Base-by-base conservation (phyloP, 1,284 basidiomycete species). In the Pseudozyma pruni region DNA sequence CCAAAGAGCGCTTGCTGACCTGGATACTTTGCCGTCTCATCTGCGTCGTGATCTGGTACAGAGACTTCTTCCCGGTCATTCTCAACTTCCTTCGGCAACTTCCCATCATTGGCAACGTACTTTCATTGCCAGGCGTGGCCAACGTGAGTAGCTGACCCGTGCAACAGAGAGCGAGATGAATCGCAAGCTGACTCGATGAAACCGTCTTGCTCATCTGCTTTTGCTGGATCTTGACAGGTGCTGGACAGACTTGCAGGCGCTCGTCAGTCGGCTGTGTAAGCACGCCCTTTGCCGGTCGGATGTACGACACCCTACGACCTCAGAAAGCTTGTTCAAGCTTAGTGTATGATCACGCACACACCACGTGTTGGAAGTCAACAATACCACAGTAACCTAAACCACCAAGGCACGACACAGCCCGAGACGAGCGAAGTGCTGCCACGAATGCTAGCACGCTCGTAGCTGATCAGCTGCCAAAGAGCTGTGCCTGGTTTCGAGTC, bases 61-160 rank as follows among this genome's bases (percentile, higher is more conserved):
- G 95, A 44, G 95, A 98, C 84, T 99, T 99, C 87, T 98, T 98
- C 89, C 96, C 96, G 6, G 95, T 98, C 57, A 92, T 98, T 59
- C 86, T 99, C 58, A 94, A 92, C 43, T 98, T 98, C 86, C 84
- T 98, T 71, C 87, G 96, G 69, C 96, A 98, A 84, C 84, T 98
- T 55, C 96, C 96, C 1, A 88, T 97, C 74, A 88, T 99, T 59
- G 96, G 96, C 29, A 91, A 89, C 1, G 83, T 93, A 66, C 84
- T 99, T 44, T 91, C 90, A 5, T 82, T 98, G 69, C 95, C 96
- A 4, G 81, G 74, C 20, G 78, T 85, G 17, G 72, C 83, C 50
- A 77, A 78, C 35, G 84, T 84, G 67, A 70, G 83, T 73, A 9
- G 9, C 6, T 16, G 8, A 51, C 7, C 13, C 25, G 11, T 22